Evolutionary conservation across 164 flowering plant species (phyloP).

Genomic region (Vitis rupestris): DNA sequence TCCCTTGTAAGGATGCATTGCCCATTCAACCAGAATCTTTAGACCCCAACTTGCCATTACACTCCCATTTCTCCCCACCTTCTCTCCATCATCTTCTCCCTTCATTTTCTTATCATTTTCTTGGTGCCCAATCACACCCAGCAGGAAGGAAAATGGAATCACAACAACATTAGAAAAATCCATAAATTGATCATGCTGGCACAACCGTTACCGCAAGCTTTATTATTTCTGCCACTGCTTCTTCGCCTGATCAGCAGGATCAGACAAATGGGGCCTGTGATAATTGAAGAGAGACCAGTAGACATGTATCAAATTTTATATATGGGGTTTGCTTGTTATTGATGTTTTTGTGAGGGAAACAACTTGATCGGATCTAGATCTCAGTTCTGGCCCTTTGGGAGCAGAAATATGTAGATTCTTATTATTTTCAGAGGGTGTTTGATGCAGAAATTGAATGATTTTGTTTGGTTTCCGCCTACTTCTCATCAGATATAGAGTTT

Average conservation of each 20-base stretch:
- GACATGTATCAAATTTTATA: conserved; percentile 10
- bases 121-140: background rate
- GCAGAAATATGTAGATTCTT: conserved; percentile 1
- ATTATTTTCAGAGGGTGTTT: too few species aligned
- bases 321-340: conserved; percentile 15
- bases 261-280: conserved; percentile 16
- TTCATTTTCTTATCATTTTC: background rate
- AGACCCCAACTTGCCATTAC: conserved; percentile 15
- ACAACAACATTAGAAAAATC: background rate
- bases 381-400: conserved; percentile 19
- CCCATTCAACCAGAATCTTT: conserved; percentile 16
- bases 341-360: conserved; percentile 15
- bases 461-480: too few species aligned
- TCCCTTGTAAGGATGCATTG: conserved; percentile 8
- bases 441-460: too few species aligned
- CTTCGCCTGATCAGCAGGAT: conserved; percentile 7
- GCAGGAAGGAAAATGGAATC: background rate
- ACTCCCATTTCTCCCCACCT: conserved; percentile 14
- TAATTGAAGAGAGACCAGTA: conserved; percentile 22
- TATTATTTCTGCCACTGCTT: background rate
- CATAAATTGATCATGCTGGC: background rate
- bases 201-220: background rate
- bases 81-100: conserved; percentile 1
- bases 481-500: too few species aligned
- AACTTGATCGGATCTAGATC: conserved; percentile 41